Conservation (phyloP, 2,329 filamentous ascomycete genomes). For the Trematosphaeria pertusa region DNA sequence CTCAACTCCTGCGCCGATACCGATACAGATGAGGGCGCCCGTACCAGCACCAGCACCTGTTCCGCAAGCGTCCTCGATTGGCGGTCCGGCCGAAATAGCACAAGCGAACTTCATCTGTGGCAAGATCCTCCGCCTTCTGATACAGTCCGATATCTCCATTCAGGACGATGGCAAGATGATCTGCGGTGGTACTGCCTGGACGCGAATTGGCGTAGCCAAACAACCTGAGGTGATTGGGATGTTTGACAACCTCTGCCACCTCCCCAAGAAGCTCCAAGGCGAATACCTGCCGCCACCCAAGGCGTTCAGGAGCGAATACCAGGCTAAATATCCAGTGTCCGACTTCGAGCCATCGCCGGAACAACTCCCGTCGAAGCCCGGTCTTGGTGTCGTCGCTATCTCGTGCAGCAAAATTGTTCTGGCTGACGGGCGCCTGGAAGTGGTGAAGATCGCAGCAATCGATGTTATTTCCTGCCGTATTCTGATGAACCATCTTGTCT, state of each 20-base stretch:
- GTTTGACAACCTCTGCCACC: conserved; percentile 36
- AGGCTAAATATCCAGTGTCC: conserved; percentile 17
- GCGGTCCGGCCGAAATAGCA: conserved; percentile 29
- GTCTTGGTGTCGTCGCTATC: conserved; percentile 30
- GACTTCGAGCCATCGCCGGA: conserved; percentile 33
- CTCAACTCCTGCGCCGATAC: background rate
- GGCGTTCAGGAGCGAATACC: conserved; percentile 30
- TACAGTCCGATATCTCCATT: conserved; percentile 38
- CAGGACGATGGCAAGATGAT: conserved; percentile 32
- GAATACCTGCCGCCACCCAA: conserved; percentile 37
- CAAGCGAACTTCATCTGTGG: conserved; percentile 32
- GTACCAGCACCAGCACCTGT: background rate
- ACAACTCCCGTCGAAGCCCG: conserved; percentile 14
- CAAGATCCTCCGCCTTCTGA: conserved; percentile 34
- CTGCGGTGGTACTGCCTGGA: conserved; percentile 32
- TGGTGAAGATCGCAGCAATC: conserved; percentile 42
- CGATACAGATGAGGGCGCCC: no score
- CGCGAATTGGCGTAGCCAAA: conserved; percentile 27
- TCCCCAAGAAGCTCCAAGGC: conserved; percentile 32
- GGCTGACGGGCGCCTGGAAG: conserved; percentile 26
- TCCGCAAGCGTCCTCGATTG: conserved; percentile 6
- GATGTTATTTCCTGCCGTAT: conserved; percentile 40
- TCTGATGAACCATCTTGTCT: conserved; percentile 41
- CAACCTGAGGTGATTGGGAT: conserved; percentile 27
- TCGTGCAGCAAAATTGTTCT: conserved; percentile 39